Evolutionary conservation across 306 rosid genomes (phyloP), one percentile per base, ranked within the genome.

Genomic region (Benincasa hispida): DNA sequence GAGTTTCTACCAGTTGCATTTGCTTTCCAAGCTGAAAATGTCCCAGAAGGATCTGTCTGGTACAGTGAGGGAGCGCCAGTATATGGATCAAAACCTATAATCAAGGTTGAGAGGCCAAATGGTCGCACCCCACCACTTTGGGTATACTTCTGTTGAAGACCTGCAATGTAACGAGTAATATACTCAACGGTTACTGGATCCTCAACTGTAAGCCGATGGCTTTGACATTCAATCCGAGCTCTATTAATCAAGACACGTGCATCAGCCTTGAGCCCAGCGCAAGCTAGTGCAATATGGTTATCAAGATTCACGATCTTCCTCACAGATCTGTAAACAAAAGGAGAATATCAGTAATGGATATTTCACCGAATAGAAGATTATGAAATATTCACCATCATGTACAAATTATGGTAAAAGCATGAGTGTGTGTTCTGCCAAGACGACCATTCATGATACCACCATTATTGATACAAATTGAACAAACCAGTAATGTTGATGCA

Each of bases 111-210:
- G 61, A 92, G 98, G 35, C 99, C 99, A 84, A 95, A 95, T 14
- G 99, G 99, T 47, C 99, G 76, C 70, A 92, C 99, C 37, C 99
- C 99, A 74, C 99, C 99, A 81, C 99, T 95, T 66, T 95, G 99
- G 14, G 99, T 95, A 85, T 95, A 95, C 87, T 95, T 95, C 73
- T 95, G 99, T 82, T 95, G 99, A 79, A 92, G 99, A 73, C 99
- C 99, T 8, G 99, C 99, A 75, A 95, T 95, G 86, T 87, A 88
- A 48, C 98, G 96, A 0, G 99, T 95, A 13, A 95, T 95, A 76
- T 92, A 95, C 82, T 95, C 99, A 10, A 92, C 99, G 1, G 99
- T 95, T 22, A 86, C 95, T 0, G 99, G 99, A 81, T 95, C 99
- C 91, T 95, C 99, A 22, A 95, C 93, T 0, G 98, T 95, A 45